Conservation (phyloP, 2,329 filamentous ascomycete genomes). For the Aspergillus sp. region DNA sequence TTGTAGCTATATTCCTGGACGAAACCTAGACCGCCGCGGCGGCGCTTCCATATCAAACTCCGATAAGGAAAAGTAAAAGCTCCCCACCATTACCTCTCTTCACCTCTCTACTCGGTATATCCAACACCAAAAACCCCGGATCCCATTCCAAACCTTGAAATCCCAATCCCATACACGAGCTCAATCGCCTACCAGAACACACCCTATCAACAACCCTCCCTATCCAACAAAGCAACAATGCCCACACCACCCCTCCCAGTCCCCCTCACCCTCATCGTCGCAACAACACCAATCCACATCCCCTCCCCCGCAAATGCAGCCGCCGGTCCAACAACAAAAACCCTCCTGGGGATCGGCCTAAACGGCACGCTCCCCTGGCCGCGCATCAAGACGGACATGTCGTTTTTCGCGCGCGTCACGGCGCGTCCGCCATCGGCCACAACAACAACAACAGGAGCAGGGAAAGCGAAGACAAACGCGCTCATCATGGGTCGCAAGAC, state of each 20-base stretch:
- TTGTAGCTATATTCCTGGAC: background rate
- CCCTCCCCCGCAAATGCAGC: constrained; percentile 52
- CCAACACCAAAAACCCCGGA: background rate
- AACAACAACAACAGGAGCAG: background rate
- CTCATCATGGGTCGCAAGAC: constrained; percentile 98
- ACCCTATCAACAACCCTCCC: background rate
- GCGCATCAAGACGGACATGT: constrained; percentile 85
- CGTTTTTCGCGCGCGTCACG: constrained; percentile 89
- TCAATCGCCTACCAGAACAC: no score
- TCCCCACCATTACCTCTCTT: background rate
- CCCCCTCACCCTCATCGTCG: constrained; percentile 80
- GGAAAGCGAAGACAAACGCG: constrained; percentile 54
- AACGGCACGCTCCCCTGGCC: constrained; percentile 83
- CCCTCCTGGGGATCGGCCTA: constrained; percentile 84
- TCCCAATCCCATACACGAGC: background rate
- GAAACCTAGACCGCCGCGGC: background rate
- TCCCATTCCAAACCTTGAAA: background rate
- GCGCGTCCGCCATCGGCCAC: constrained; percentile 51
- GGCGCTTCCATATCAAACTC: background rate
- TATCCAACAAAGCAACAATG: background rate
- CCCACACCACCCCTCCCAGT: constrained; percentile 6
- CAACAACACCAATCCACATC: constrained; percentile 64
- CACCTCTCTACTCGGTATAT: background rate
- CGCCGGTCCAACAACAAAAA: constrained; percentile 59
- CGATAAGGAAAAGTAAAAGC: constrained; percentile 3